Evolutionary conservation across 2,329 filamentous ascomycete species (phyloP).

Genomic region (Fusarium drepaniforme): DNA sequence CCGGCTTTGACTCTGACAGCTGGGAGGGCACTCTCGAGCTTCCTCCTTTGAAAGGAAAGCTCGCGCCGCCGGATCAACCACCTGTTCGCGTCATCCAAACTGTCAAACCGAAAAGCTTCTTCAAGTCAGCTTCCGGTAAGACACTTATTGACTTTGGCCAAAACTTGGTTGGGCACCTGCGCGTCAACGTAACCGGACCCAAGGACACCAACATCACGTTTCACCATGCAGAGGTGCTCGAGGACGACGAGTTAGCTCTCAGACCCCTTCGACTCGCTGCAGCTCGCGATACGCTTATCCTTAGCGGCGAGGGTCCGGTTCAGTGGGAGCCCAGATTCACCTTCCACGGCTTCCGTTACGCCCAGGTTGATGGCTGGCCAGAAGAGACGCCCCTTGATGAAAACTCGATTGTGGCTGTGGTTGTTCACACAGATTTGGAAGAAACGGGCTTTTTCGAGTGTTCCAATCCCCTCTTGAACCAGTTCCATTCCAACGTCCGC

Average conservation of each 20-base stretch:
- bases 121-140: slow-evolving; percentile 55
- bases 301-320: neutral
- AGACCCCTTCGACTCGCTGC: slow-evolving; percentile 57
- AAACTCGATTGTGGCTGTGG: slow-evolving; percentile 45
- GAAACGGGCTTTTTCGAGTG: slow-evolving; percentile 63
- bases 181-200: slow-evolving; percentile 52
- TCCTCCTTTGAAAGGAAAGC: neutral
- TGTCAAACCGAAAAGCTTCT: slow-evolving; percentile 50
- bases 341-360: slow-evolving; percentile 67
- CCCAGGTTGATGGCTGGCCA: slow-evolving; percentile 59
- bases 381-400: slow-evolving; percentile 19
- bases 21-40: slow-evolving; percentile 49
- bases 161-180: slow-evolving; percentile 66
- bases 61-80: slow-evolving; percentile 53
- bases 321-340: slow-evolving; percentile 56
- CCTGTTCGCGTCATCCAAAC: slow-evolving; percentile 52
- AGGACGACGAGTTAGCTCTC: slow-evolving; percentile 56
- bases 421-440: slow-evolving; percentile 65
- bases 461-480: slow-evolving; percentile 64
- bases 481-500: slow-evolving; percentile 64
- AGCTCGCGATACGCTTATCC: slow-evolving; percentile 50
- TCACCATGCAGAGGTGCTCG: slow-evolving; percentile 67
- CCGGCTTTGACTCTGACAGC: slow-evolving; percentile 50
- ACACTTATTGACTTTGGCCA: slow-evolving; percentile 68
- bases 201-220: slow-evolving; percentile 58